phyloP scores from a whole-genome alignment of 257 asterid species.

The Echites panduratus region DNA sequence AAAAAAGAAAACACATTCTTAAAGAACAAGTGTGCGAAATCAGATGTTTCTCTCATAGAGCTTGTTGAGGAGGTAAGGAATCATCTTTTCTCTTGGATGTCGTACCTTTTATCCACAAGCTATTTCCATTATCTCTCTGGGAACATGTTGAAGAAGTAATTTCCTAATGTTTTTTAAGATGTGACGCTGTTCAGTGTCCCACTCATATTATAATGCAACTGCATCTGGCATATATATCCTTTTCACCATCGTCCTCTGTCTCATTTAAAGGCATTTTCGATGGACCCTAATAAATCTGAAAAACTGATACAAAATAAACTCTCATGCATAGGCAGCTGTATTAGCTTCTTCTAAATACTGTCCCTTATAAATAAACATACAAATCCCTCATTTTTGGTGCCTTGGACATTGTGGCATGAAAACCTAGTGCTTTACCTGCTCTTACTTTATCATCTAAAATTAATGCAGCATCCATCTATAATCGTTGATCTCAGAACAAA shows the following conservation, averaged over 20 bases:
- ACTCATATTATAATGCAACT: background rate
- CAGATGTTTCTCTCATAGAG: constrained; percentile 81
- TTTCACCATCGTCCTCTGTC: background rate
- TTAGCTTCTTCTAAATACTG: background rate
- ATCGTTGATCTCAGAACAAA: background rate
- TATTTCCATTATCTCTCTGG: background rate
- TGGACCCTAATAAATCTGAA: background rate
- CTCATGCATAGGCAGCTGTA: background rate
- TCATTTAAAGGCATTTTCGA: background rate
- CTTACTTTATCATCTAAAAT: background rate
- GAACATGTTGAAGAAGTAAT: background rate
- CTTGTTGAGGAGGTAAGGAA: constrained; percentile 81
- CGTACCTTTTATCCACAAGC: background rate
- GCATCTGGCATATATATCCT: background rate
- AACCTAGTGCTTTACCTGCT: background rate
- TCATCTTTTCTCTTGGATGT: background rate
- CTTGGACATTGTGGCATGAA: background rate
- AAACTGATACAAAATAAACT: background rate
- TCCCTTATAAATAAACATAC: background rate
- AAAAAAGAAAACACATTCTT: constrained; percentile 81
- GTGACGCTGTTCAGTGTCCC: background rate
- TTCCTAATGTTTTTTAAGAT: background rate
- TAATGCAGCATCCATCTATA: background rate
- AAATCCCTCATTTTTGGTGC: background rate
- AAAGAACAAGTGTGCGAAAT: constrained; percentile 72